A percentile compares a stretch with the other conserved stretches of the same genome.
phyloP scores from a whole-genome alignment of 176 grass and related monocot genomes.

The Hordeum vulgare region MorexV3_pseudomolecules_assembly NC_058519.1:46304497-46304996 shows the following conservation, averaged over 20 bases:
- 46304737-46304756: slow-evolving; percentile 44
- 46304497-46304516: neutral
- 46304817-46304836: slow-evolving; percentile 22
- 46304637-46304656: neutral
- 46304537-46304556: slow-evolving; percentile 17
- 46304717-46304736: neutral
- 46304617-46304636: neutral
- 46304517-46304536: neutral
- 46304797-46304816: slow-evolving; percentile 35
- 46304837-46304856: neutral
- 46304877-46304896: neutral
- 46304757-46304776: slow-evolving; percentile 39
- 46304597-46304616: slow-evolving; percentile 1
- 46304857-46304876: neutral
- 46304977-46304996: neutral
- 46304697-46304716: slow-evolving; percentile 28
- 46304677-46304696: neutral
- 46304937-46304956: neutral
- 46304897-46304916: neutral
- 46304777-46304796: slow-evolving; percentile 11
- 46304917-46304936: neutral
- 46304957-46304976: neutral
- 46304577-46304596: neutral
- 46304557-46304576: slow-evolving; percentile 31
- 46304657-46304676: neutral